phyloP scores from a whole-genome alignment of 1,284 basidiomycete genomes.

The Rhodotorula sp. region DNA sequence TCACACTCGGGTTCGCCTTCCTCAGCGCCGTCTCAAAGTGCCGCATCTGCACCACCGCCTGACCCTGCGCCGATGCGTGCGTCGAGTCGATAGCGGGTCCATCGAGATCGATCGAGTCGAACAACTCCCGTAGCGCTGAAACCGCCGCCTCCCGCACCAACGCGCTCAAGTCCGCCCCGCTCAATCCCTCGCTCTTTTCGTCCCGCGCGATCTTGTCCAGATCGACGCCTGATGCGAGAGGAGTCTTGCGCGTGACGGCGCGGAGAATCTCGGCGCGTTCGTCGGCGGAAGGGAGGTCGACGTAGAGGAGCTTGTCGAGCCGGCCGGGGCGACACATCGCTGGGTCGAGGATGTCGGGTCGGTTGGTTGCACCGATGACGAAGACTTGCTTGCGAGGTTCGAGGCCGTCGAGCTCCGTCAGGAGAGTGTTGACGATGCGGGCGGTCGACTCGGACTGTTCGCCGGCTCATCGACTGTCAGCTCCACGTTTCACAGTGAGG shows the following conservation, averaged over 20 bases:
- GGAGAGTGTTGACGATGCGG: conserved; percentile 93
- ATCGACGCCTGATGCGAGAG: conserved; percentile 56
- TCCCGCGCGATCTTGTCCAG: conserved; percentile 55
- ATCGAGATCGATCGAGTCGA: conserved; percentile 61
- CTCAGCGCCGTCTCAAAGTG: conserved; percentile 76
- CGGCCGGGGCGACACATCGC: conserved; percentile 97
- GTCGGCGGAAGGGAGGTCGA: conserved; percentile 74
- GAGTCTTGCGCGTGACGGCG: conserved; percentile 72
- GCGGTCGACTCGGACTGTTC: conserved; percentile 89
- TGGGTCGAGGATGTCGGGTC: conserved; percentile 99
- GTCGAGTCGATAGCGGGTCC: conserved; percentile 55
- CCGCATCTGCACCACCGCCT: conserved; percentile 54
- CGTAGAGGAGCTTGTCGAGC: conserved; percentile 93
- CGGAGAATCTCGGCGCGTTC: conserved; percentile 85
- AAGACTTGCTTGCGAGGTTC: conserved; percentile 87
- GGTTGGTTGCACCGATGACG: conserved; percentile 94
- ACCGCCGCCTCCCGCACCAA: conserved; percentile 88
- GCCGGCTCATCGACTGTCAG: too few species aligned
- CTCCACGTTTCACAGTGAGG: not conserved
- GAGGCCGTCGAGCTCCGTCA: conserved; percentile 94
- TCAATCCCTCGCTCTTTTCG: conserved; percentile 74
- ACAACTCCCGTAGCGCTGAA: conserved; percentile 68
- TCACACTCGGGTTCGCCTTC: conserved; percentile 86
- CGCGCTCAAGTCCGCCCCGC: conserved; percentile 83
- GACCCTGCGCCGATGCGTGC: conserved; percentile 31